Evolutionary conservation across 768 basidiomycete species (phyloP), one percentile per base, ranked within the genome.

Genomic region (Tricholoma hemisulphureum): DNA sequence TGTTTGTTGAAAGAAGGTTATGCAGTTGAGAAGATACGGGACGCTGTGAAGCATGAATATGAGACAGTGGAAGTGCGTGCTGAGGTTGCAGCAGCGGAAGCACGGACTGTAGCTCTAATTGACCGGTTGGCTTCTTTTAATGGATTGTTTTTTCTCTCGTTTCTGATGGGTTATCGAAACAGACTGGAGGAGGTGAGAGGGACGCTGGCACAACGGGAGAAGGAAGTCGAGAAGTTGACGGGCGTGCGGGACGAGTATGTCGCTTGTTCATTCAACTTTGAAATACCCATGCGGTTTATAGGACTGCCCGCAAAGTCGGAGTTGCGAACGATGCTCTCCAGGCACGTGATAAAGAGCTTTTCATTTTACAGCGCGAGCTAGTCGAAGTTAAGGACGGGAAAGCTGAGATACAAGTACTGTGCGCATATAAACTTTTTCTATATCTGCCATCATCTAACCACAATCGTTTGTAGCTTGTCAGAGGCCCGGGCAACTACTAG

Each of bases 51-150:
- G 10, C 59, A 69, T n/a, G 75, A 77, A 54, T 55, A 58, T 14
- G 73, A 75, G 35, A 55, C 68, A 9, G 51, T 72, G 10, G 68
- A 65, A 34, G 60, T 59, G 1, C 61, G 72, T 0, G 63, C 69
- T 1, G 61, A 61, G 20, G 64, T 70, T 2, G 67, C 67, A 1
- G 51, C 39, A 16, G 5, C 65, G 3, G 65, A 73, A 56, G 58
- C 59, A 6, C 60, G 67, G 34, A 55, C 69, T n/a, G 53, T 58
- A 1, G 58, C 46, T 29, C 9, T 49, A 9, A n/a, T 9, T 7
- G 28, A 49, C 16, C n/a, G 46, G 46, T 49, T 45, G 46, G n/a
- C 10, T 16, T 49, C 8, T 11, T 11, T 10, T 49, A 13, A 34
- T 9, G 2, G 9, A n/a, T n/a, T n/a, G 1, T 7, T 2, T 14